A percentile compares a stretch with the other conserved stretches of the same genome.
Conservation (phyloP, 164 flowering plant genomes). For the Vitis riparia region DNA sequence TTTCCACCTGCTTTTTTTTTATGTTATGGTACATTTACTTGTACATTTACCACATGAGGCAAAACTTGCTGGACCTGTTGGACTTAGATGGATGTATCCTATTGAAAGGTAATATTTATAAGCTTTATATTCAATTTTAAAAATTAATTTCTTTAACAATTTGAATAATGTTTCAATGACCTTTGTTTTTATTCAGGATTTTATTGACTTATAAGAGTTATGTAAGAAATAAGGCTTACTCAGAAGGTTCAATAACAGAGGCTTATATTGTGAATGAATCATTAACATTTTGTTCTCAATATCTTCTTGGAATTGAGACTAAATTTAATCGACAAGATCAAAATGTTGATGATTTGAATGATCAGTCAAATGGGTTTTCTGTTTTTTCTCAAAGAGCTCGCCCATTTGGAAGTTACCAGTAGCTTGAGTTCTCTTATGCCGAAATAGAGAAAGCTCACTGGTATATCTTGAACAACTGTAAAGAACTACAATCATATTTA, state of each 20-base stretch:
- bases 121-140: background rate
- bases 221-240: background rate
- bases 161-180: background rate
- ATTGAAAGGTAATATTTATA: background rate
- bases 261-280: constrained; percentile 1
- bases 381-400: background rate
- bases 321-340: background rate
- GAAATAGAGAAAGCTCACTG: background rate
- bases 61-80: background rate
- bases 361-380: background rate
- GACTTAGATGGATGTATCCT: constrained; percentile 1
- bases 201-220: background rate
- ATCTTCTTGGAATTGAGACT: background rate
- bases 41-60: too few relatives aligned
- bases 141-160: background rate
- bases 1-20: too few relatives aligned
- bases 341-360: background rate
- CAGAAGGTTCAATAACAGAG: constrained; percentile 3
- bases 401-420: background rate
- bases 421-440: background rate
- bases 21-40: too few relatives aligned
- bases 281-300: background rate
- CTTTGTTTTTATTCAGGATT: too few relatives aligned
- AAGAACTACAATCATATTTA: background rate
- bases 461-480: background rate